Percentiles rank a stretch among this genome's conserved stretches.
Conservation (phyloP, 805 yeast genomes). For the Barnettozyma siamensis region DNA sequence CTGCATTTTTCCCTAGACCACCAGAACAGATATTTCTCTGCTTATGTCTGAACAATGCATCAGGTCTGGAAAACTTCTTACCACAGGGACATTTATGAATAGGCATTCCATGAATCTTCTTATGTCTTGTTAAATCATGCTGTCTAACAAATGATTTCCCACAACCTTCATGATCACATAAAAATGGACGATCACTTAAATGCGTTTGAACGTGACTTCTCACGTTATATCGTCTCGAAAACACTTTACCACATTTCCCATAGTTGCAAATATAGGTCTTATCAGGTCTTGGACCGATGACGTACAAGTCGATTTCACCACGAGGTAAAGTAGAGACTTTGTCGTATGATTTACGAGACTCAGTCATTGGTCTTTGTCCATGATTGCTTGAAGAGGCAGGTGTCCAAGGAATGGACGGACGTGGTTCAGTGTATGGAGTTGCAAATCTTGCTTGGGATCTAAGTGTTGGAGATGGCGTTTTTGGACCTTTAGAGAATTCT, state of each 20-base stretch:
- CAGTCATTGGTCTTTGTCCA: constrained; percentile 8
- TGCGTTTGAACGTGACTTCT: constrained; percentile 97
- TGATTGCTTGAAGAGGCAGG: constrained; percentile 18
- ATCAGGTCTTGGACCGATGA: constrained; percentile 72
- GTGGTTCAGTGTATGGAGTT: constrained; percentile 10
- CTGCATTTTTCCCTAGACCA: constrained; percentile 31
- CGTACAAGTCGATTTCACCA: constrained; percentile 80
- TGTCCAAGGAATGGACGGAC: constrained; percentile 18
- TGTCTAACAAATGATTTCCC: constrained; percentile 87
- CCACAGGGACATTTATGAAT: constrained; percentile 83
- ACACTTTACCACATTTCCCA: constrained; percentile 73
- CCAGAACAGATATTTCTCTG: constrained; percentile 78
- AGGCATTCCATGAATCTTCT: constrained; percentile 75
- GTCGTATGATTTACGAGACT: constrained; percentile 22
- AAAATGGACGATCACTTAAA: constrained; percentile 87
- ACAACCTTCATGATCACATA: constrained; percentile 61
- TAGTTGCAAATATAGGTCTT: constrained; percentile 70
- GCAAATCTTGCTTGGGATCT: constrained; percentile 29
- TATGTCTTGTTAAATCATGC: constrained; percentile 89
- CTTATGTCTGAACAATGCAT: constrained; percentile 16
- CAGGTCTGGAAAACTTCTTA: constrained; percentile 82
- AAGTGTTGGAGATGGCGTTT: constrained; percentile 41
- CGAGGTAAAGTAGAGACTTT: constrained; percentile 68
- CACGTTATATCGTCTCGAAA: constrained; percentile 85
- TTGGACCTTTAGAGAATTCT: constrained; percentile 29